These are phyloP conservation scores for Aschersonia sp. DNA, from an alignment of 2,329 filamentous ascomycete species.

Conservation along the genomic window DNA sequence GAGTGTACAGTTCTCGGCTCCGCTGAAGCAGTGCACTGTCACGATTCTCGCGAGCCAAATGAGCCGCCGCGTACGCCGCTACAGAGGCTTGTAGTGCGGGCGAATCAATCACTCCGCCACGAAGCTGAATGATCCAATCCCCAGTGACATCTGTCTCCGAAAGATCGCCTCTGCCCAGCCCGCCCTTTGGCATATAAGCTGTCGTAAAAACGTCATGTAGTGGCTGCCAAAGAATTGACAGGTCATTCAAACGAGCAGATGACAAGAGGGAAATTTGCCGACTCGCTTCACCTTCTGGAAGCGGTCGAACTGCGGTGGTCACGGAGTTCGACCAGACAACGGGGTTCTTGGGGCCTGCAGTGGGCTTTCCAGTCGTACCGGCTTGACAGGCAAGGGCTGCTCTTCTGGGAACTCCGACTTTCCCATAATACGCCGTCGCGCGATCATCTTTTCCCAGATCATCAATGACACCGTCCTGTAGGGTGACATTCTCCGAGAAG, in stretches of 20 bases:
- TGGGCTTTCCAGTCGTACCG: not conserved
- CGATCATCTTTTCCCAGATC: not conserved
- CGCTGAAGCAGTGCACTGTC: conserved; percentile 1
- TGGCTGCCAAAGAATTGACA: conserved; percentile 3
- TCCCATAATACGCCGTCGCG: conserved; percentile 1
- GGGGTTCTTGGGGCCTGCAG: too few species aligned
- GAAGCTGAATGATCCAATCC: conserved; percentile 4
- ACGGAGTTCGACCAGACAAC: not conserved
- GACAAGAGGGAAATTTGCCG: not conserved
- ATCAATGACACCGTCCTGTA: not conserved
- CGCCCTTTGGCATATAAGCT: conserved; percentile 2
- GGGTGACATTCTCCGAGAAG: conserved; percentile 5
- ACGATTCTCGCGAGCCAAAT: conserved; percentile 1
- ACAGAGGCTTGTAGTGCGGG: conserved; percentile 3
- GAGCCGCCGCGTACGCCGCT: conserved; percentile 2
- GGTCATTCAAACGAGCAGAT: not conserved
- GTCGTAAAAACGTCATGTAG: conserved; percentile 3
- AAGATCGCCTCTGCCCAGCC: not conserved
- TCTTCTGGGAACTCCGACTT: not conserved
- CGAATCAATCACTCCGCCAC: not conserved
- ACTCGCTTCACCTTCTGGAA: not conserved
- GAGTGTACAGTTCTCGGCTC: conserved; percentile 3
- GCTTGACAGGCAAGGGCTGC: not conserved
- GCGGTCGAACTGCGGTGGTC: not conserved
- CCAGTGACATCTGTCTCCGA: not conserved